These are phyloP conservation scores for Phaseolus coccineus DNA, from an alignment of 331 rosid species.

Conservation along the genomic window DNA sequence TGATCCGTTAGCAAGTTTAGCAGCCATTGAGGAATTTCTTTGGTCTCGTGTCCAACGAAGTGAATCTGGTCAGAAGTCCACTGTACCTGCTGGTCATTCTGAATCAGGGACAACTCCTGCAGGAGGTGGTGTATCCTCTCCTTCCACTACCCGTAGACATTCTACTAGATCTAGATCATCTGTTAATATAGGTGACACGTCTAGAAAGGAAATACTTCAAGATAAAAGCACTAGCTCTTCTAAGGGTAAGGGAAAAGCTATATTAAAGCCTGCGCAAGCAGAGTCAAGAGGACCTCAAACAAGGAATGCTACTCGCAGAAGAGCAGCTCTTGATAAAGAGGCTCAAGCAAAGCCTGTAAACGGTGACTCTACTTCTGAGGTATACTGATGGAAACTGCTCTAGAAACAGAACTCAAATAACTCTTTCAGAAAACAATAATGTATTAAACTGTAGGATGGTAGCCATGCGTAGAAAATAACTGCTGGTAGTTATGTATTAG, in stretches of 20 bases:
- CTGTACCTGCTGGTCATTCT: conserved; percentile 72
- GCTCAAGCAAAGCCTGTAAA: conserved; percentile 71
- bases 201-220: conserved; percentile 69
- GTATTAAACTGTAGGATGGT: background rate
- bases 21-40: conserved; percentile 97
- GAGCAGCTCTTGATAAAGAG: conserved; percentile 89
- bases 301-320: conserved; percentile 88
- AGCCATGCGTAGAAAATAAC: background rate
- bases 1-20: conserved; percentile 95
- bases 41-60: conserved; percentile 96
- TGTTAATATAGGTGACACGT: conserved; percentile 77
- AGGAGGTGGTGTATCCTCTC: conserved; percentile 79
- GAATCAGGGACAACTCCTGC: conserved; percentile 84
- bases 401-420: background rate
- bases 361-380: conserved; percentile 99
- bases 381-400: conserved; percentile 43
- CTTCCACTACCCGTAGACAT: conserved; percentile 73
- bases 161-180: conserved; percentile 89
- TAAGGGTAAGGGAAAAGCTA: conserved; percentile 97
- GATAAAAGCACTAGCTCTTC: conserved; percentile 87
- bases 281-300: conserved; percentile 93
- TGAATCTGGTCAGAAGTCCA: conserved; percentile 81
- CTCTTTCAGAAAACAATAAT: background rate
- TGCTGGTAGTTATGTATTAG: background rate
- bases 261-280: conserved; percentile 84